Evolutionary conservation across 495 filamentous ascomycete species (phyloP).

Genomic region (Darksidea phi): DNA sequence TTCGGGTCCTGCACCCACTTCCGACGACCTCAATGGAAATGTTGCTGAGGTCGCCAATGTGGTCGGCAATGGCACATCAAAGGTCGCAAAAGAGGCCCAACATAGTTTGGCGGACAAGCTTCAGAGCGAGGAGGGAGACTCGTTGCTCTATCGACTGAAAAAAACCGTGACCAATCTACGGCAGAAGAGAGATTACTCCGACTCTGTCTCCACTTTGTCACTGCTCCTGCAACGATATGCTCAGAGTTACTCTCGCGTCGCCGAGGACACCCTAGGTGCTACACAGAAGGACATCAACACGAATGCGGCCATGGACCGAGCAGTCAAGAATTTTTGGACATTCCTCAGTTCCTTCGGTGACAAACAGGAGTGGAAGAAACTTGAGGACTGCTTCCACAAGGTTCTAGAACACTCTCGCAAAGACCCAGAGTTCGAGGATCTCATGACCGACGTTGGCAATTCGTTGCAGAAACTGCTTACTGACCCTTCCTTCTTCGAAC

Average conservation of each 20-base stretch:
- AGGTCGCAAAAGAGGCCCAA: slow-evolving; percentile 64
- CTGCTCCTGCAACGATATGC: slow-evolving; percentile 77
- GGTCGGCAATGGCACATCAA: slow-evolving; percentile 60
- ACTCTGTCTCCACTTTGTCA: slow-evolving; percentile 77
- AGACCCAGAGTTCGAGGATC: slow-evolving; percentile 78
- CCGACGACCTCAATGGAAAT: slow-evolving; percentile 62
- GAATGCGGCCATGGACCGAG: slow-evolving; percentile 73
- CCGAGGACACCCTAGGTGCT: slow-evolving; percentile 59
- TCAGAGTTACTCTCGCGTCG: slow-evolving; percentile 69
- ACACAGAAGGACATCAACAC: slow-evolving; percentile 66
- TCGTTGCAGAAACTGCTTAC: slow-evolving; percentile 79
- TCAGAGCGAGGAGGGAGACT: slow-evolving; percentile 66
- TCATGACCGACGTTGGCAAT: slow-evolving; percentile 68
- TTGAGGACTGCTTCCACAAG: slow-evolving; percentile 63
- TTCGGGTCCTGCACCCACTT: slow-evolving; percentile 51
- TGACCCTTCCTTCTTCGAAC: slow-evolving; percentile 78
- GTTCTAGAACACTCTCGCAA: slow-evolving; percentile 71
- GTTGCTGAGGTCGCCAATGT: slow-evolving; percentile 61
- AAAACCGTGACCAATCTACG: slow-evolving; percentile 71
- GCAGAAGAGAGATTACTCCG: slow-evolving; percentile 73
- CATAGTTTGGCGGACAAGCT: slow-evolving; percentile 68
- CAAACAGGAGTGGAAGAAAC: slow-evolving; percentile 67
- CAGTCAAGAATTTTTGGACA: slow-evolving; percentile 72
- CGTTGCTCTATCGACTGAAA: slow-evolving; percentile 72
- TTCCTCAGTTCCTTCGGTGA: slow-evolving; percentile 78